Evolutionary conservation across 2,329 filamentous ascomycete species (phyloP), one percentile per base, ranked within the genome.

Genomic region (Colletotrichum destructivum): DNA sequence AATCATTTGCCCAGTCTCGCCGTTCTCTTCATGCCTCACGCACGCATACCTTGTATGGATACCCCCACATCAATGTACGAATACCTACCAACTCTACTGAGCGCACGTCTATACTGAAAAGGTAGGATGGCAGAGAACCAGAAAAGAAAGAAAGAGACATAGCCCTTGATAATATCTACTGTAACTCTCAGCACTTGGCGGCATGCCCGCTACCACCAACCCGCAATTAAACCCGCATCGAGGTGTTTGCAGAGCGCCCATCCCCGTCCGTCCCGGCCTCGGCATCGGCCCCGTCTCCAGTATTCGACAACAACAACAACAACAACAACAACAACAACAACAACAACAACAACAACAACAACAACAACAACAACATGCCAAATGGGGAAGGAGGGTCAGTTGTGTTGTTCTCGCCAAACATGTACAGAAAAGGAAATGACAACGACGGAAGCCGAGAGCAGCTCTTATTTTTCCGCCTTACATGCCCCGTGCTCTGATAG

Each of bases 161-260:
- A 38, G 35, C 35, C 35, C 35, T 38, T 38, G 9, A 38, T 11
- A 38, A 8, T 38, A 38, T 38, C 35, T 38, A 38, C 35, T 38
- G 35, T 38, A 38, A 23, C n/a, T 12, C 8, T 12, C 7, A 21
- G n/a, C 35, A 13, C 54, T 56, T 12, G 35, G 35, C n/a, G 35
- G 35, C n/a, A 57, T 57, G 55, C 38, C 23, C 16, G n/a, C 55
- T 40, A 23, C 55, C 26, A 31, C 26, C 26, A 31, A 31, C 26
- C 55, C 35, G 55, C 55, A 42, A 57, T 13, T n/a, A 35, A 12
- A 57, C 35, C 55, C 35, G 38, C 55, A 57, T 40, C 8, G n/a
- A 57, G 55, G 16, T 26, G 35, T n/a, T 42, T 57, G 55, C 35
- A 57, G 31, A 49, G 38, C 31, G n/a, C 23, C 59, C 54, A 15